phyloP scores from a whole-genome alignment of 2,329 filamentous ascomycete genomes.

The Cladosporium cucumerinum region DNA sequence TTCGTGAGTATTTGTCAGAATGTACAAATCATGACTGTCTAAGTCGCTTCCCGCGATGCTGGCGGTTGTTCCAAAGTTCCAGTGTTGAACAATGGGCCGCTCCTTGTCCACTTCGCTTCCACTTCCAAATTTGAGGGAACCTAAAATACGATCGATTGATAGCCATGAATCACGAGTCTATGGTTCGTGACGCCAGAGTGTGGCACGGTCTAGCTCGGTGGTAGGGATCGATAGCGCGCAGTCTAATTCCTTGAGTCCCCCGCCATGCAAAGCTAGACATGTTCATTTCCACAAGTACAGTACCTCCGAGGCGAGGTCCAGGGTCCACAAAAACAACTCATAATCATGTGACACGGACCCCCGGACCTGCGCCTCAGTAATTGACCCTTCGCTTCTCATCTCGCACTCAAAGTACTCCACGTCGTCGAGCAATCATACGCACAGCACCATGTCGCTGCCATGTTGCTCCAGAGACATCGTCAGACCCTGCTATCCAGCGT shows the following conservation, averaged over 20 bases:
- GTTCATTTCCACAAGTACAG: not conserved
- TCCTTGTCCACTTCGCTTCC: not conserved
- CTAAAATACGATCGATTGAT: not conserved
- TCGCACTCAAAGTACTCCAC: not conserved
- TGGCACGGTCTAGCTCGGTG: not conserved
- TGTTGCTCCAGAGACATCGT: not conserved
- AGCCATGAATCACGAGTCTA: not conserved
- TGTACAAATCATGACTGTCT: not conserved
- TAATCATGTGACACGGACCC: not conserved
- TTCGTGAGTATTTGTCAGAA: not conserved
- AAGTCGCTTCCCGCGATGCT: not conserved
- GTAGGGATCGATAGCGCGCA: not conserved
- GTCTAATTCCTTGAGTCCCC: not conserved
- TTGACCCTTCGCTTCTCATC: not conserved
- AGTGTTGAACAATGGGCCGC: not conserved
- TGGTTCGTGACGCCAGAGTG: not conserved
- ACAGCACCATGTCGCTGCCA: not conserved
- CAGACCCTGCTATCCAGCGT: not conserved
- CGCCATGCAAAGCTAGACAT: not conserved
- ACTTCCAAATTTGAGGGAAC: not conserved
- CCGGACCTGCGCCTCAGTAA: not conserved
- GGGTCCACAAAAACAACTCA: not conserved
- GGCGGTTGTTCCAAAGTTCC: not conserved
- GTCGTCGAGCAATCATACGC: not conserved
- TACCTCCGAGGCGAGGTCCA: not conserved